Conservation (phyloP, 306 rosid species). For the Rosa persica region DNA sequence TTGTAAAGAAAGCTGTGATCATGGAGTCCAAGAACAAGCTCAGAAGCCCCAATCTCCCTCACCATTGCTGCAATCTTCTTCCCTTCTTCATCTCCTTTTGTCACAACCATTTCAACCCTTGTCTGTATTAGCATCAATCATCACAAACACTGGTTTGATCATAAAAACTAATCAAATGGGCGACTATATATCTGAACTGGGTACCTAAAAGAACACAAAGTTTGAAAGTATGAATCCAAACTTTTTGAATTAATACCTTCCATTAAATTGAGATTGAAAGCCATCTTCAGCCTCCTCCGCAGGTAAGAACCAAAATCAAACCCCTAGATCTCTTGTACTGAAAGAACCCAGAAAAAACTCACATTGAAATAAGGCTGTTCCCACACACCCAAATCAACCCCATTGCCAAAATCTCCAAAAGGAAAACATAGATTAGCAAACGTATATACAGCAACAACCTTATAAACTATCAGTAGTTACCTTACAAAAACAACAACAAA, state of each 20-base stretch:
- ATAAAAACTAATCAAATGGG: neutral
- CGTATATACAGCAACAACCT: too few species aligned
- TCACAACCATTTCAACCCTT: conserved; percentile 83
- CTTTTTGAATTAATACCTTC: conserved; percentile 30
- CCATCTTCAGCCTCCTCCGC: conserved; percentile 29
- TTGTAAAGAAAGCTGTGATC: too few species aligned
- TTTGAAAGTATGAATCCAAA: neutral
- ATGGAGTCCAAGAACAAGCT: too few species aligned
- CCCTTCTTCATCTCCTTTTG: conserved; percentile 74
- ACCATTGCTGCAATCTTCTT: conserved; percentile 56
- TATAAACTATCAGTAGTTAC: too few species aligned
- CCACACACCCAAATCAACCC: conserved; percentile 31
- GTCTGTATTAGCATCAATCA: conserved; percentile 59
- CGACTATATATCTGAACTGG: neutral
- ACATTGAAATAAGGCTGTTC: conserved; percentile 24
- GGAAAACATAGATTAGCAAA: neutral
- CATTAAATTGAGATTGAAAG: conserved; percentile 26
- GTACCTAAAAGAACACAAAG: neutral
- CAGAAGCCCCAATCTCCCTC: conserved; percentile 23
- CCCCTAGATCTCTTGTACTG: conserved; percentile 43
- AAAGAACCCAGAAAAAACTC: conserved; percentile 21
- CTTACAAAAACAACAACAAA: too few species aligned
- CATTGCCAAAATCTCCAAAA: conserved; percentile 37
- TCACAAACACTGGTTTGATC: conserved; percentile 9
- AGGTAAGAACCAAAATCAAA: conserved; percentile 29